Conservation (phyloP, 371 early-diverging fungal species). For the Mortierella sp. region DNA sequence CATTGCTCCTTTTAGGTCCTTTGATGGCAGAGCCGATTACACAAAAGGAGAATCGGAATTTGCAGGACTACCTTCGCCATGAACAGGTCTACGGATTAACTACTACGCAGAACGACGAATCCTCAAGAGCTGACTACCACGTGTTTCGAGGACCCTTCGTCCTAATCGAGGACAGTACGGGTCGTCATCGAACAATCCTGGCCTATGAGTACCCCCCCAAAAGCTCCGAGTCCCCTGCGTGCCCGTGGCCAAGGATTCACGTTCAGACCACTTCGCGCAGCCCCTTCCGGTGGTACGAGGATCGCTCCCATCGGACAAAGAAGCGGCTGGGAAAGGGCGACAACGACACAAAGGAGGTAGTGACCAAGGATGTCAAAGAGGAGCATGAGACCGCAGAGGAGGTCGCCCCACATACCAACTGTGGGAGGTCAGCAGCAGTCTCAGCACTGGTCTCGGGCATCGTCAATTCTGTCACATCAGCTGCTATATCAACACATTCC, state of each 20-base stretch:
- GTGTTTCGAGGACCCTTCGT: slow-evolving; percentile 25
- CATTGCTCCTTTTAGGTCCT: slow-evolving; percentile 10
- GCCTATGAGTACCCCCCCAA: slow-evolving; percentile 24
- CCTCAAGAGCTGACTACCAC: slow-evolving; percentile 19
- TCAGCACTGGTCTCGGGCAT: slow-evolving; percentile 38
- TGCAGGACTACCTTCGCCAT: slow-evolving; percentile 28
- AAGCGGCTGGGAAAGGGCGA: not conserved
- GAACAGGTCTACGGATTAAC: slow-evolving; percentile 34
- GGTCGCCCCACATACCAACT: not conserved
- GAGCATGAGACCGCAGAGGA: slow-evolving; percentile 7
- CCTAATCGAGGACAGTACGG: slow-evolving; percentile 35
- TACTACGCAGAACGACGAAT: slow-evolving; percentile 29
- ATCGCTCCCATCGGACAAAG: not conserved
- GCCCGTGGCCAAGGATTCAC: slow-evolving; percentile 27
- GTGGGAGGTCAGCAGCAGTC: slow-evolving; percentile 12
- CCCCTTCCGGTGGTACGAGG: slow-evolving; percentile 12
- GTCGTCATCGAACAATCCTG: slow-evolving; percentile 25
- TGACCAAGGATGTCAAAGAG: not conserved
- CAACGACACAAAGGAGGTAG: slow-evolving; percentile 4
- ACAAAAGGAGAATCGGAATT: slow-evolving; percentile 14
- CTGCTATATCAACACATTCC: slow-evolving; percentile 23
- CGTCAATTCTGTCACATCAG: slow-evolving; percentile 28
- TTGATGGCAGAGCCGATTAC: slow-evolving; percentile 9
- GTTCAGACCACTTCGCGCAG: slow-evolving; percentile 12
- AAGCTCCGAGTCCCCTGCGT: not conserved